Conservation (phyloP, 2,329 filamentous ascomycete species). For the Ophiocordyceps robertsii region DNA sequence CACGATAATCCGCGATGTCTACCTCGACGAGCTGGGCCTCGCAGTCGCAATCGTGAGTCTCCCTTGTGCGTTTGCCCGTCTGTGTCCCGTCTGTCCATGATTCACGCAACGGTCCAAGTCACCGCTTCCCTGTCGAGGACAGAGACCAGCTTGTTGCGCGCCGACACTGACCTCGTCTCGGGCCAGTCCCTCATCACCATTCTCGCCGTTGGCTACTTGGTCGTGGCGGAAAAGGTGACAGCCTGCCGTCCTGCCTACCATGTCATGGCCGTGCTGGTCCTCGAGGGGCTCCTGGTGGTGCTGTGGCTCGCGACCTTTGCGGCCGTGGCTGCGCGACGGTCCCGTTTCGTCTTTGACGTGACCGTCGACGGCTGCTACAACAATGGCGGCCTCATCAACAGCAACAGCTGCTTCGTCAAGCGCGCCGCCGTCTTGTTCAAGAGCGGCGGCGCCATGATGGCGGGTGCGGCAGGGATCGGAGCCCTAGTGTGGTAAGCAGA, state of each 20-base stretch:
- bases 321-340: conserved; percentile 24
- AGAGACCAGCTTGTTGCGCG: background rate
- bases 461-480: conserved; percentile 27
- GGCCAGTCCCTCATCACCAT: conserved; percentile 30
- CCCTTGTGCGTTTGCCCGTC: background rate
- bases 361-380: conserved; percentile 16
- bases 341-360: conserved; percentile 19
- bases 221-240: conserved; percentile 26
- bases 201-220: conserved; percentile 25
- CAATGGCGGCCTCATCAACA: conserved; percentile 10
- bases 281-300: conserved; percentile 29
- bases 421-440: conserved; percentile 13
- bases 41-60: conserved; percentile 24
- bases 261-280: conserved; percentile 27
- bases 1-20: conserved; percentile 24
- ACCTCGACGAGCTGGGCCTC: conserved; percentile 25
- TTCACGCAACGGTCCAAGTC: too few relatives aligned
- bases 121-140: background rate
- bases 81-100: too few relatives aligned
- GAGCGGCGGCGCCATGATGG: conserved; percentile 20
- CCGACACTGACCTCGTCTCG: background rate
- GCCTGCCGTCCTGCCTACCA: conserved; percentile 24
- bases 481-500: conserved; percentile 26
- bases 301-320: conserved; percentile 33
- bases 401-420: conserved; percentile 18